phyloP scores from a whole-genome alignment of 177 flowering plant genomes.

The Vitis hybrid region DNA sequence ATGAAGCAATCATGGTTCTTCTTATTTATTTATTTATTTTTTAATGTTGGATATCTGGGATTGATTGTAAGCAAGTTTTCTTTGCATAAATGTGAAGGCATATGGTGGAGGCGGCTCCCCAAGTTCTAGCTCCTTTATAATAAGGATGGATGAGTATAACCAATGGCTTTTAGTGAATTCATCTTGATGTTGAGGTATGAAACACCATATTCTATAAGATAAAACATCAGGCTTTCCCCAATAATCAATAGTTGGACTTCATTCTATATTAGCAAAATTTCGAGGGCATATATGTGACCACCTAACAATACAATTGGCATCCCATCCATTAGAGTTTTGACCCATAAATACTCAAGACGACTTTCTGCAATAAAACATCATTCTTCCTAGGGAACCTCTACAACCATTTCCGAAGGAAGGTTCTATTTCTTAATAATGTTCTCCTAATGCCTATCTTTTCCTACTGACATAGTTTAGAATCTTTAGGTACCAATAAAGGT shows the following conservation, averaged over 20 bases:
- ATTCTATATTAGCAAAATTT: not conserved
- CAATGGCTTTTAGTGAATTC: conserved; percentile 51
- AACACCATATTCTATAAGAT: not conserved
- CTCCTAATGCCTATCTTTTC: too few relatives aligned
- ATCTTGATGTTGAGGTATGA: conserved; percentile 23
- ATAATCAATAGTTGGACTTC: not conserved
- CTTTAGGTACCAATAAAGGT: too few relatives aligned
- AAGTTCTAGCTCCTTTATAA: conserved; percentile 81
- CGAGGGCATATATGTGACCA: too few relatives aligned
- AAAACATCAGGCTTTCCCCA: not conserved
- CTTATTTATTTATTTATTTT: not conserved
- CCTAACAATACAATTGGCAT: too few relatives aligned
- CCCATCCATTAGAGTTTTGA: too few relatives aligned
- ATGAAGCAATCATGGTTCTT: not conserved
- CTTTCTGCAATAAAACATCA: too few relatives aligned
- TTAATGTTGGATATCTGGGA: not conserved
- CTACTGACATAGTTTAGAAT: too few relatives aligned
- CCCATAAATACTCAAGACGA: too few relatives aligned
- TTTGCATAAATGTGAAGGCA: conserved; percentile 50
- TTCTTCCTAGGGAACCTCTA: too few relatives aligned
- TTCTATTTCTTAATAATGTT: too few relatives aligned
- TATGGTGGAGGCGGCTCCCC: conserved; percentile 86
- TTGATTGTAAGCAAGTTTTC: not conserved
- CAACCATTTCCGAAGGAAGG: too few relatives aligned
- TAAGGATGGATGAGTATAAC: conserved; percentile 92